These are phyloP conservation scores for Fusarium albosuccineum DNA, from an alignment of 2,329 filamentous ascomycete genomes.

Conservation along the genomic window DNA sequence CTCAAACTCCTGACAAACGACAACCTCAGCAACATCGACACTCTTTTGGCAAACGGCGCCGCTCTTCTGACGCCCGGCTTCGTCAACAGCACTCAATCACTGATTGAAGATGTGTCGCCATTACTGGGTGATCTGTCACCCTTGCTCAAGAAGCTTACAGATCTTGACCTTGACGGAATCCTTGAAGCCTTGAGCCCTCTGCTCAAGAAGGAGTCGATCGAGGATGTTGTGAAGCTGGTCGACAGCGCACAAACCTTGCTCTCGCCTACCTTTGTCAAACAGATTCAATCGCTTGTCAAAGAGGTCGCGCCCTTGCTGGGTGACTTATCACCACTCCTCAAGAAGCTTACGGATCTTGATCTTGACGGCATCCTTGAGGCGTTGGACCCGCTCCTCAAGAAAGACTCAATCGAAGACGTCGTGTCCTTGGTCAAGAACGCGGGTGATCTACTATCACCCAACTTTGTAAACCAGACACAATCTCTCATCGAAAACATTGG, in stretches of 20 bases:
- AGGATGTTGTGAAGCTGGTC: constrained; percentile 46
- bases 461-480: constrained; percentile 46
- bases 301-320: constrained; percentile 51
- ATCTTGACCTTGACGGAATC: constrained; percentile 50
- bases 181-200: constrained; percentile 46
- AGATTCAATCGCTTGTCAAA: constrained; percentile 40
- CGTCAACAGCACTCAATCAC: constrained; percentile 51
- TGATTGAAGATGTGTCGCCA: constrained; percentile 51
- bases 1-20: constrained; percentile 49
- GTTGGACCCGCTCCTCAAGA: constrained; percentile 45
- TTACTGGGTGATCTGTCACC: constrained; percentile 46
- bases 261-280: constrained; percentile 34
- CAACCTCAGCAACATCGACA: constrained; percentile 52
- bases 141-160: constrained; percentile 41
- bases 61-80: constrained; percentile 51
- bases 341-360: constrained; percentile 49
- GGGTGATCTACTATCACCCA: constrained; percentile 36
- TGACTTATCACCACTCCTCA: constrained; percentile 48
- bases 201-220: constrained; percentile 46
- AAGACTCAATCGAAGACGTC: constrained; percentile 45
- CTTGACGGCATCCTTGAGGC: constrained; percentile 49
- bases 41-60: constrained; percentile 54
- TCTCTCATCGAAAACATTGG: constrained; percentile 52
- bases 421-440: constrained; percentile 45
- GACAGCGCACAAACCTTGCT: constrained; percentile 49